Conservation (phyloP, 208 protist genomes). For the Leishmania guyanensis region DNA sequence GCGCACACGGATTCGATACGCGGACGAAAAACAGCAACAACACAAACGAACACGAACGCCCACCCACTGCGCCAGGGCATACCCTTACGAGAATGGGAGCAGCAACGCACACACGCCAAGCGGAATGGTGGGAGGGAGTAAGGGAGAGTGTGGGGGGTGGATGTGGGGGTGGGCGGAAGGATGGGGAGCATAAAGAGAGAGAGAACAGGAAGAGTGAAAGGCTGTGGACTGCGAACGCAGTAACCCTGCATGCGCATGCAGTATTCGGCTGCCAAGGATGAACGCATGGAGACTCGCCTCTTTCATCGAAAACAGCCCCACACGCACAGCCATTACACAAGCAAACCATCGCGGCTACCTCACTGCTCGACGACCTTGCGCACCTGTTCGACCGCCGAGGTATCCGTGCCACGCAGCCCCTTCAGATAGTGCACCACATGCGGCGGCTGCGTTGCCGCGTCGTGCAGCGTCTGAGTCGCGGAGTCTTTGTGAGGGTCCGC, state of each 20-base stretch:
- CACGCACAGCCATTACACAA: not conserved
- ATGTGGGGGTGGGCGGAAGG: too few species aligned
- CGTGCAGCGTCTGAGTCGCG: constrained; percentile 81
- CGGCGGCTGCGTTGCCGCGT: constrained; percentile 81
- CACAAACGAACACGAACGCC: not conserved
- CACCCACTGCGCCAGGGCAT: not conserved
- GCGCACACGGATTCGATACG: too few species aligned
- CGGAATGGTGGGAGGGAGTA: not conserved
- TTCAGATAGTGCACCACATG: constrained; percentile 89
- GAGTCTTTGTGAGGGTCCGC: constrained; percentile 63
- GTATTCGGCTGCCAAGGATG: not conserved
- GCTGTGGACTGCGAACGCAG: not conserved
- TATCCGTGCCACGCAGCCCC: constrained; percentile 81
- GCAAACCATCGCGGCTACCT: not conserved
- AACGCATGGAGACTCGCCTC: not conserved
- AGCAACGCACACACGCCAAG: not conserved
- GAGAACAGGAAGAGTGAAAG: not conserved
- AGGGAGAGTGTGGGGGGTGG: not conserved
- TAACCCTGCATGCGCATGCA: not conserved
- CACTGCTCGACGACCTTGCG: constrained; percentile 78
- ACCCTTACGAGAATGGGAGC: not conserved
- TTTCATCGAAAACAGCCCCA: not conserved
- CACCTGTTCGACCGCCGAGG: constrained; percentile 82
- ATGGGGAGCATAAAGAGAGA: not conserved
- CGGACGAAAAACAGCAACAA: not conserved